Percentiles rank a stretch among this genome's conserved stretches.
Evolutionary conservation across 805 yeast species (phyloP).

Genomic region (Ogataea pignaliae): DNA sequence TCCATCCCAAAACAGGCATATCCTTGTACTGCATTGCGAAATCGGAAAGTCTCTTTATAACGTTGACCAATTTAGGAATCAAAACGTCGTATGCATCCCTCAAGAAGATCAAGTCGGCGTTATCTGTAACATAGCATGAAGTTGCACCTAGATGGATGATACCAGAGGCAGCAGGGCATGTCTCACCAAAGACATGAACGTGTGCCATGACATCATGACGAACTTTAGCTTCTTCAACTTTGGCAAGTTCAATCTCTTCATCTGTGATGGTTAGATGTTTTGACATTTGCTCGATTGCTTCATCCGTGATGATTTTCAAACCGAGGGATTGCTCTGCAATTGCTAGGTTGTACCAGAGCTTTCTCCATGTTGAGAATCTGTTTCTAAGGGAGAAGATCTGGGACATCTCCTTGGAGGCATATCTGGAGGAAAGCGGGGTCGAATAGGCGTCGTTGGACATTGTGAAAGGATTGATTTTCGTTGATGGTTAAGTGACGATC

Average conservation of each 20-base stretch:
- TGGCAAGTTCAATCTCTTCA: constrained; percentile 85
- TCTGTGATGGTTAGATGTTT: constrained; percentile 79
- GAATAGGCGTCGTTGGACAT: constrained; percentile 67
- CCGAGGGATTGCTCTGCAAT: constrained; percentile 94
- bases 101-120: constrained; percentile 93
- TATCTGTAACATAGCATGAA: constrained; percentile 95
- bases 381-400: constrained; percentile 85
- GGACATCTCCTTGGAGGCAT: constrained; percentile 98
- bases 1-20: constrained; percentile 97
- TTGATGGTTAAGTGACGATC: not conserved
- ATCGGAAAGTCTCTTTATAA: constrained; percentile 80
- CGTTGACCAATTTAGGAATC: constrained; percentile 93
- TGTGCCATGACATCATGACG: constrained; percentile 99
- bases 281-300: constrained; percentile 85
- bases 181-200: constrained; percentile 89
- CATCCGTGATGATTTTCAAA: constrained; percentile 76
- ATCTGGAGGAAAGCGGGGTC: constrained; percentile 93
- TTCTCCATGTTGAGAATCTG: constrained; percentile 98
- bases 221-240: constrained; percentile 93
- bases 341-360: constrained; percentile 92
- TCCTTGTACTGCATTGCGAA: constrained; percentile 93
- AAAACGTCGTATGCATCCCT: constrained; percentile 93
- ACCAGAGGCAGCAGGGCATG: constrained; percentile 95
- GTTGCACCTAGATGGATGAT: constrained; percentile 98
- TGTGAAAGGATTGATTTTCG: not conserved